phyloP scores from a whole-genome alignment of 2,329 filamentous ascomycete genomes.

The Davidsoniella virescens region DNA sequence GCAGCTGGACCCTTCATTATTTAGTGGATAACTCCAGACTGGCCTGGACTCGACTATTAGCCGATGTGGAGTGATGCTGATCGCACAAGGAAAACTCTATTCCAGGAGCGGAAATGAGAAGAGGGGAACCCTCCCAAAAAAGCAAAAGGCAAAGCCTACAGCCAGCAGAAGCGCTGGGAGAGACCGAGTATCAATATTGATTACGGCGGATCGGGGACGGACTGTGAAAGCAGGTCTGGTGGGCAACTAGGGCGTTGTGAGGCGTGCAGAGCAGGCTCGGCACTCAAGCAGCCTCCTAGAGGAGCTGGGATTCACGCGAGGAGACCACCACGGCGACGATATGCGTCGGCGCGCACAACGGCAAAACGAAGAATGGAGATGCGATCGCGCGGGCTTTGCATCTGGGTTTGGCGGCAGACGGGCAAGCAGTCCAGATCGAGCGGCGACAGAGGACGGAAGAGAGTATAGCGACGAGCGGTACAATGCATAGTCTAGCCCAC shows the following conservation, averaged over 20 bases:
- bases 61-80: conserved; percentile 12
- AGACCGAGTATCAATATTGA: neutral
- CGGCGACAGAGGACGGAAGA: neutral
- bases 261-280: neutral
- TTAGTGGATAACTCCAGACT: conserved; percentile 15
- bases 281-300: neutral
- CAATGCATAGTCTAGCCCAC: conserved; percentile 12
- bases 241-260: neutral
- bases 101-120: conserved; percentile 10
- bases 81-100: conserved; percentile 12
- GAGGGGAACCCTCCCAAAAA: neutral
- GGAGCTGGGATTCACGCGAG: conserved; percentile 11
- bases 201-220: conserved; percentile 9
- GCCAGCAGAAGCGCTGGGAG: neutral
- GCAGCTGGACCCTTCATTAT: conserved; percentile 20
- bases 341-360: conserved; percentile 12
- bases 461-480: conserved; percentile 5
- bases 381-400: conserved; percentile 5
- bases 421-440: conserved; percentile 1
- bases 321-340: conserved; percentile 12
- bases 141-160: neutral
- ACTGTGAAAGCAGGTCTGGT: neutral
- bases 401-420: conserved; percentile 8
- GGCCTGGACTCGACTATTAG: conserved; percentile 8
- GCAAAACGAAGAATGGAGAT: conserved; percentile 3